Conservation (phyloP, 495 filamentous ascomycete species). For the Penicillium antarcticum region DNA sequence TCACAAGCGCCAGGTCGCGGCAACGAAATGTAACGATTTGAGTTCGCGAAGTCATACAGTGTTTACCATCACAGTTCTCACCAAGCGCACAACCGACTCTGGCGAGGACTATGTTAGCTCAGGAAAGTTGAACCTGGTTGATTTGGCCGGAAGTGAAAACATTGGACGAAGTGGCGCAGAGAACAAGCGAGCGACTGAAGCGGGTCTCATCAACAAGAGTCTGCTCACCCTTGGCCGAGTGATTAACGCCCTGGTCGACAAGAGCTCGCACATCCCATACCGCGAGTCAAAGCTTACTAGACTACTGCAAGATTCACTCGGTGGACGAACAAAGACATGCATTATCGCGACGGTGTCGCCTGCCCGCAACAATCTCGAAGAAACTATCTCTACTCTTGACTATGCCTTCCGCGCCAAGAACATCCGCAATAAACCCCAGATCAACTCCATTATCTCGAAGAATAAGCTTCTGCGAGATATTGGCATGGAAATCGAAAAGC, state of each 20-base stretch:
- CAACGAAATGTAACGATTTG: slow-evolving; percentile 97
- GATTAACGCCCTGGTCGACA: slow-evolving; percentile 96
- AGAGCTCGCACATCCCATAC: slow-evolving; percentile 88
- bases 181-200: slow-evolving; percentile 94
- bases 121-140: slow-evolving; percentile 93
- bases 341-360: slow-evolving; percentile 97
- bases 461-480: slow-evolving; percentile 88
- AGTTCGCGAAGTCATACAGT: slow-evolving; percentile 95
- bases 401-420: slow-evolving; percentile 98
- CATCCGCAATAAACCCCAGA: slow-evolving; percentile 94
- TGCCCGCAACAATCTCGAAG: slow-evolving; percentile 89
- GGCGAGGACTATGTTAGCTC: slow-evolving; percentile 90
- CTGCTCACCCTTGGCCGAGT: slow-evolving; percentile 91
- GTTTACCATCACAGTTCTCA: slow-evolving; percentile 88
- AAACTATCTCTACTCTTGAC: slow-evolving; percentile 95
- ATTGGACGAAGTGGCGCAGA: slow-evolving; percentile 95
- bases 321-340: slow-evolving; percentile 93
- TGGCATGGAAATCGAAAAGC: slow-evolving; percentile 87
- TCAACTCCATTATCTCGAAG: slow-evolving; percentile 87
- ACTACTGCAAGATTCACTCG: slow-evolving; percentile 91
- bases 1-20: slow-evolving; percentile 90
- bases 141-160: slow-evolving; percentile 95
- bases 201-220: slow-evolving; percentile 97
- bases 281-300: slow-evolving; percentile 94
- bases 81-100: slow-evolving; percentile 75